These are phyloP conservation scores for Trichoderma hamatum DNA, from an alignment of 2,329 filamentous ascomycete genomes.

Conservation along the genomic window DNA sequence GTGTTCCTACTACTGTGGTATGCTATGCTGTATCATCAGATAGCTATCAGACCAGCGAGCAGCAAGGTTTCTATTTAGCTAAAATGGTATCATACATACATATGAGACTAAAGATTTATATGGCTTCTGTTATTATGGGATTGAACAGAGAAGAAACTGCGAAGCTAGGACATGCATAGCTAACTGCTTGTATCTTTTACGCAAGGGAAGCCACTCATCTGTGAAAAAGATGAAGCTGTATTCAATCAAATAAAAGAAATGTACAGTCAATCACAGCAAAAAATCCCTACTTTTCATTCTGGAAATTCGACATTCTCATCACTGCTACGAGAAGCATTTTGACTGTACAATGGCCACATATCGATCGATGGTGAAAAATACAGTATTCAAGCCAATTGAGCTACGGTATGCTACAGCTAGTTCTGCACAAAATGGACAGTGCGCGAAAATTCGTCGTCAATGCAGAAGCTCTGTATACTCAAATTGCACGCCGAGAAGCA, in stretches of 20 bases:
- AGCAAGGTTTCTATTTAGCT: neutral
- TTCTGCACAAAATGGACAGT: neutral
- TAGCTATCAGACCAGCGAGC: neutral
- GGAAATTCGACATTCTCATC: neutral
- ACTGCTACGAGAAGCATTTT: neutral
- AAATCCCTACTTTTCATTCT: too few relatives aligned
- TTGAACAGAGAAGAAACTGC: neutral
- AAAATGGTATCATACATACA: neutral
- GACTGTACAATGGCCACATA: neutral
- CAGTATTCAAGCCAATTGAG: neutral
- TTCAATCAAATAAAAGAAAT: too few relatives aligned
- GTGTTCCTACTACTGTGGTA: too few relatives aligned
- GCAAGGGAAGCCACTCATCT: neutral
- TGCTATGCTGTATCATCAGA: too few relatives aligned
- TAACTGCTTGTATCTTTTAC: neutral
- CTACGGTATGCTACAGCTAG: neutral
- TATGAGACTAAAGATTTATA: neutral
- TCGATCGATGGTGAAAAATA: neutral
- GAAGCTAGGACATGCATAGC: neutral
- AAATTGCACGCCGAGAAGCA: slow-evolving; percentile 14
- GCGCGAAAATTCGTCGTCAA: fast-evolving
- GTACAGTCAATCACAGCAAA: too few relatives aligned
- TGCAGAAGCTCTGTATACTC: neutral
- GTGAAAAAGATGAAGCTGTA: too few relatives aligned
- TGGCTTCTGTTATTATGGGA: neutral